Conservation (phyloP, 768 basidiomycete species). For the Collybiopsis luxurians region DNA sequence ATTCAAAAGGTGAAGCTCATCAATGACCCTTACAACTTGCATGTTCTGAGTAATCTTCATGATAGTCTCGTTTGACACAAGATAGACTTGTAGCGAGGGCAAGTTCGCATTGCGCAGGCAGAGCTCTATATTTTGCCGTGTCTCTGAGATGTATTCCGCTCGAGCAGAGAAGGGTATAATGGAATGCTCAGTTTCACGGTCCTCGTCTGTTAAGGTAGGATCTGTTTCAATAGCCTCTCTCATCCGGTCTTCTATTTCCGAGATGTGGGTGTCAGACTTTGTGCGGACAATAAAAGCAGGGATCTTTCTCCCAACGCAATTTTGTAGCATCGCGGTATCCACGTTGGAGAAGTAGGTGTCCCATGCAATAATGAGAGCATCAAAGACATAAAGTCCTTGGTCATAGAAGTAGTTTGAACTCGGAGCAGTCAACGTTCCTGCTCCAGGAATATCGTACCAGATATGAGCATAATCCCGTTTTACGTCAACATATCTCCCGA, state of each 20-base stretch:
- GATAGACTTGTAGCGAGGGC: slow-evolving; percentile 25
- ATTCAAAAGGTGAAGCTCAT: slow-evolving; percentile 4
- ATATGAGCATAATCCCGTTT: not conserved
- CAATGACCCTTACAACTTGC: slow-evolving; percentile 4
- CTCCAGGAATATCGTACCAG: slow-evolving; percentile 8
- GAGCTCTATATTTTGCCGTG: slow-evolving; percentile 18
- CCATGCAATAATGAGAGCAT: slow-evolving; percentile 14
- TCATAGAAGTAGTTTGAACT: slow-evolving; percentile 4
- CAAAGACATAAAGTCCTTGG: slow-evolving; percentile 12
- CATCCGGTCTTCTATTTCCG: slow-evolving; percentile 2
- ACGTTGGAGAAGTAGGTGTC: slow-evolving; percentile 14
- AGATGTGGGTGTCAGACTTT: slow-evolving; percentile 20
- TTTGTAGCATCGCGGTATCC: slow-evolving; percentile 12
- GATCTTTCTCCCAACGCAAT: slow-evolving; percentile 12
- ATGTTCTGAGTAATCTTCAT: slow-evolving; percentile 16
- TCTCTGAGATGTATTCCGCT: slow-evolving; percentile 23
- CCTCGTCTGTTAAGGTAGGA: not conserved
- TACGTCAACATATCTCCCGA: slow-evolving; percentile 4
- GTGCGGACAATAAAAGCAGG: slow-evolving; percentile 14
- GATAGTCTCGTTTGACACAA: slow-evolving; percentile 21
- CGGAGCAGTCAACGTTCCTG: not conserved
- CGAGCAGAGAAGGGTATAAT: slow-evolving; percentile 16
- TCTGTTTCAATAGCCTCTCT: not conserved
- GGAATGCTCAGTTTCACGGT: not conserved
- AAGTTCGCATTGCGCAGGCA: slow-evolving; percentile 22